A percentile compares a stretch with the other conserved stretches of the same genome.
Conservation (phyloP, 1,284 basidiomycete genomes). For the Paramarasmius palmivorus region DNA sequence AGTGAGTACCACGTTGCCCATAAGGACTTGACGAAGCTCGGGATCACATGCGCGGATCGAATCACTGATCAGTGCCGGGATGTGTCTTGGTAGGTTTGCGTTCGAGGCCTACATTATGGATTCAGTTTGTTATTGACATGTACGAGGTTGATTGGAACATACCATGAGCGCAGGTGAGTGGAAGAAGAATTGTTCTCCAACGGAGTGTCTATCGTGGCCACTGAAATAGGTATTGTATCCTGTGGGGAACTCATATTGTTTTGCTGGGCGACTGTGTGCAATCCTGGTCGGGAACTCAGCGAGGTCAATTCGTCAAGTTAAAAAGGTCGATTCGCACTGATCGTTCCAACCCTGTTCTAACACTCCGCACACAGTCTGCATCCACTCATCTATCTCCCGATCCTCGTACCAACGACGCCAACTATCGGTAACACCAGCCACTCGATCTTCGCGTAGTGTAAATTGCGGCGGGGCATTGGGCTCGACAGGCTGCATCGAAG, state of each 20-base stretch:
- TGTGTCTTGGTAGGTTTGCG: constrained; percentile 69
- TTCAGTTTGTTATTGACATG: not conserved
- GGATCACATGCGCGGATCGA: constrained; percentile 87
- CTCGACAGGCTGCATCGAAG: constrained; percentile 58
- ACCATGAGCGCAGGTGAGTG: constrained; percentile 79
- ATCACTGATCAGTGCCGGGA: constrained; percentile 78
- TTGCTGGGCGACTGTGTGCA: constrained; percentile 52
- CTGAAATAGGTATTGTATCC: constrained; percentile 85
- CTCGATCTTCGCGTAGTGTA: constrained; percentile 72
- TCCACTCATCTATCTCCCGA: constrained; percentile 91
- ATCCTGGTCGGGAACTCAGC: constrained; percentile 33
- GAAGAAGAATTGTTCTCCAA: constrained; percentile 90
- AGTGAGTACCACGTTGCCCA: constrained; percentile 93
- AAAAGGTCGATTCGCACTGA: constrained; percentile 48
- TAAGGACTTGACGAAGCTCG: constrained; percentile 87
- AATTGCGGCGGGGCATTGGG: constrained; percentile 61
- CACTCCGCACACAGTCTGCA: constrained; percentile 86
- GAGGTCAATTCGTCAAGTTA: constrained; percentile 1
- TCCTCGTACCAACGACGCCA: constrained; percentile 86
- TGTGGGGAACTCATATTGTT: constrained; percentile 94
- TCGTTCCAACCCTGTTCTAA: constrained; percentile 89
- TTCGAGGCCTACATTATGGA: constrained; percentile 51
- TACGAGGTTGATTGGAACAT: constrained; percentile 28
- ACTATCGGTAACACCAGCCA: constrained; percentile 71
- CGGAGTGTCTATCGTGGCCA: constrained; percentile 78